phyloP scores from a whole-genome alignment of 2,329 filamentous ascomycete species.

The Exophiala calicioides region DNA sequence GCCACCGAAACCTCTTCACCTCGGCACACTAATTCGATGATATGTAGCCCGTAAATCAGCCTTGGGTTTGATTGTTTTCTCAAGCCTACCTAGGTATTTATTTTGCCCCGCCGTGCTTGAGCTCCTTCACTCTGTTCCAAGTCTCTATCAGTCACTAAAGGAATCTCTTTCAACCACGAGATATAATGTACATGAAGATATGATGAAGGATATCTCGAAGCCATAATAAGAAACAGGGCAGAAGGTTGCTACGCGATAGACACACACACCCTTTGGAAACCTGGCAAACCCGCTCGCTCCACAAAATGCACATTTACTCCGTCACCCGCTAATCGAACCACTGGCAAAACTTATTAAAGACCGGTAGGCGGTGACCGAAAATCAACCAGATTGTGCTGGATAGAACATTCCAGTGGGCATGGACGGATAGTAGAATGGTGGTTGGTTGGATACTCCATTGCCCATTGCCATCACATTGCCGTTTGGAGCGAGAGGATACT shows the following conservation, averaged over 20 bases:
- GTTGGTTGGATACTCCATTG: conserved; percentile 72
- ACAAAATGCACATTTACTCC: conserved; percentile 20
- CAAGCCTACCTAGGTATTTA: background rate
- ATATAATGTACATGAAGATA: conserved; percentile 28
- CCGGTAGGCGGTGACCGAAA: background rate
- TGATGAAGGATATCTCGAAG: conserved; percentile 21
- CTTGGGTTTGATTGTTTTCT: background rate
- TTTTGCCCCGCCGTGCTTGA: background rate
- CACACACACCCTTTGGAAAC: conserved; percentile 6
- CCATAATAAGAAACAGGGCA: conserved; percentile 10
- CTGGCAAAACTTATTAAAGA: conserved; percentile 10
- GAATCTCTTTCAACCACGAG: conserved; percentile 12
- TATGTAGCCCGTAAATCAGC: conserved; percentile 1
- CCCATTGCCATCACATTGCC: conserved; percentile 68
- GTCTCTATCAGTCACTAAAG: conserved; percentile 11
- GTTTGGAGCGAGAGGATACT: conserved; percentile 56
- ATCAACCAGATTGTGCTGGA: conserved; percentile 22
- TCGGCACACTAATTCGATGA: background rate
- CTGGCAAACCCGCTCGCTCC: conserved; percentile 17
- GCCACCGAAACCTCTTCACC: background rate
- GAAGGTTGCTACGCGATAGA: conserved; percentile 11
- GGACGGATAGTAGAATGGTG: conserved; percentile 58
- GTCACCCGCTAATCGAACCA: conserved; percentile 21
- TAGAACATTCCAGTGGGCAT: conserved; percentile 56
- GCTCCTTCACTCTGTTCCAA: conserved; percentile 6